phyloP scores from a whole-genome alignment of 108 stramenopile genomes.

The Nitzschia sp. region DNA sequence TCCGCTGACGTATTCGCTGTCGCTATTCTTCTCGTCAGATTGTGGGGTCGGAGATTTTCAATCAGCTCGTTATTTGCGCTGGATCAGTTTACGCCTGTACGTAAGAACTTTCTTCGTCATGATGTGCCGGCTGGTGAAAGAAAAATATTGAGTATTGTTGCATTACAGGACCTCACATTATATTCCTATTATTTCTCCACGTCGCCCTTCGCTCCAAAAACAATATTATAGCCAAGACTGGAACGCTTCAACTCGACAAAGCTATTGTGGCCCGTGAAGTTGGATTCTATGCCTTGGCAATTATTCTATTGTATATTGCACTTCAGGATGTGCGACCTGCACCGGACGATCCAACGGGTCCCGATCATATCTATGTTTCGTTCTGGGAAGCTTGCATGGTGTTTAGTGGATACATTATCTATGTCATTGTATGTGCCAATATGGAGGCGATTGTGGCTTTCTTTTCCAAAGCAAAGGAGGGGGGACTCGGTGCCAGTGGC shows the following conservation, averaged over 20 bases:
- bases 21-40: slow-evolving; percentile 15
- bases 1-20: slow-evolving; percentile 17
- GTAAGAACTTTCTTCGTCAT: too few relatives aligned
- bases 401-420: slow-evolving; percentile 66
- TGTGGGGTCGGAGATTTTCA: slow-evolving; percentile 77
- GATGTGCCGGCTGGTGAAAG: too few relatives aligned
- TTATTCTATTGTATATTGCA: slow-evolving; percentile 56
- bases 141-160: neutral
- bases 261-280: slow-evolving; percentile 69
- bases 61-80: slow-evolving; percentile 85
- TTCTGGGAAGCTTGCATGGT: slow-evolving; percentile 59
- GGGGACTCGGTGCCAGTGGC: neutral
- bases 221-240: slow-evolving; percentile 38
- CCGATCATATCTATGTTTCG: slow-evolving; percentile 57
- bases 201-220: neutral
- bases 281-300: slow-evolving; percentile 63
- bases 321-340: slow-evolving; percentile 43
- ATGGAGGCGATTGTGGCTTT: slow-evolving; percentile 44
- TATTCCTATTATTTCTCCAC: neutral
- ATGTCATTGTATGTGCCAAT: slow-evolving; percentile 70
- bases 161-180: neutral
- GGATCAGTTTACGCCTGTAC: slow-evolving; percentile 64
- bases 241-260: slow-evolving; percentile 50
- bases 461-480: neutral
- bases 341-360: slow-evolving; percentile 37